Base-by-base conservation (phyloP, 2,329 filamentous ascomycete genomes). In the Sclerotinia glacialis region DNA sequence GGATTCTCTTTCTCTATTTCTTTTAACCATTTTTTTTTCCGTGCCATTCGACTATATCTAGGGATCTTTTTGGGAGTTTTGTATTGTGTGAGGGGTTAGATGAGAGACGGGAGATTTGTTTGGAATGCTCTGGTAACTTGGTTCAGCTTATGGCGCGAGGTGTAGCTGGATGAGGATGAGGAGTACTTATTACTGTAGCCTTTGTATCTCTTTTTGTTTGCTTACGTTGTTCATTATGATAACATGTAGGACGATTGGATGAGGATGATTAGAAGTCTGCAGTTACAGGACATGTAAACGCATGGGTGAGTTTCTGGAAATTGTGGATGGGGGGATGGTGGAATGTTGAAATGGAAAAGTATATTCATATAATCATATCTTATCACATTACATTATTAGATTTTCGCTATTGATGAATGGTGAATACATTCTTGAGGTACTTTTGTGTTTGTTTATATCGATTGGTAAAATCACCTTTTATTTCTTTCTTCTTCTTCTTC, bases 11-110 rank as follows among this genome's bases (percentile, higher is more conserved):
- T 40, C n/a, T 55, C 14, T 23, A 7, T 23, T 55, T 23, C 12
- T 12, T 16, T 55, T n/a, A 18, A 21, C 18, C n/a, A 34, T 37
- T 14, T 60, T 34, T 34, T 21, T n/a, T 47, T 47, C 18, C 12
- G 9, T 59, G n/a, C 28, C 26, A 23, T 23, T 60, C 42, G 23
- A 60, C 34, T 60, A 42, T 60, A 60, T 23, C 26, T 60, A 60
- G 42, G 56, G 42, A 34, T 47, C 11, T 23, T 56, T 59, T 16
- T 11, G 21, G 42, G 42, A 34, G 56, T 60, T 12, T 47, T n/a
- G 12, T 7, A 23, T 12, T 18, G 56, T 47, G 7, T 47, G 28
- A 40, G 37, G 6, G 23, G 18, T 34, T 60, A 60, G 56, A 60
- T 34, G 7, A 8, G 42, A 11, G 40, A 42, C 21, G 14, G 40